phyloP scores from a whole-genome alignment of 2,329 filamentous ascomycete species.

The Xylariomycetidae sp. region DNA sequence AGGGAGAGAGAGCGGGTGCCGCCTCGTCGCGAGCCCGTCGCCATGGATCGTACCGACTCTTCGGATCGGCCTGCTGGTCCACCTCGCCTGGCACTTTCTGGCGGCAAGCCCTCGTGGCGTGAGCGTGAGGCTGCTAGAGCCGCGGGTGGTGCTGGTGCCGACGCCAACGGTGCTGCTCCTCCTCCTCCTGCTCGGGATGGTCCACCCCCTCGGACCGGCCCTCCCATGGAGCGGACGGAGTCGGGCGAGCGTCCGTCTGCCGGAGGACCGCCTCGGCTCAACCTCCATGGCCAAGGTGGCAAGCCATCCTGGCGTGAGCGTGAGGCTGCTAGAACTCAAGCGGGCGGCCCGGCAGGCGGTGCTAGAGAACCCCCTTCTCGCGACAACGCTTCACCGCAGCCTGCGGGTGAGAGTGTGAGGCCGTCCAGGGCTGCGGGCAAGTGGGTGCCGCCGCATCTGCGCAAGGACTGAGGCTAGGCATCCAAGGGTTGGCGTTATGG shows the following conservation, averaged over 20 bases:
- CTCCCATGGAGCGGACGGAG: conserved; percentile 20
- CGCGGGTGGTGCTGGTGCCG: conserved; percentile 18
- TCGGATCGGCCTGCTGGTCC: conserved; percentile 41
- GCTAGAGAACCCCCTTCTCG: neutral
- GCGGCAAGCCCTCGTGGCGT: conserved; percentile 51
- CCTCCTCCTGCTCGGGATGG: conserved; percentile 13
- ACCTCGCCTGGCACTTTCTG: conserved; percentile 49
- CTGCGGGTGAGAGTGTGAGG: conserved; percentile 40
- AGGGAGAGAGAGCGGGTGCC: conserved; percentile 43
- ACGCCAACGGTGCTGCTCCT: conserved; percentile 23
- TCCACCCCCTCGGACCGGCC: neutral
- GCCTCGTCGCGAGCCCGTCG: conserved; percentile 33
- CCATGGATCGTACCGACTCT: conserved; percentile 38
- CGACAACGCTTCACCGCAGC: conserved; percentile 11
- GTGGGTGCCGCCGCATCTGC: conserved; percentile 48
- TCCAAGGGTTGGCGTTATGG: conserved; percentile 23
- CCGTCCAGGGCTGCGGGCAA: conserved; percentile 50
- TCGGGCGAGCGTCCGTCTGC: conserved; percentile 18
- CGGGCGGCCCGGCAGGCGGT: conserved; percentile 19
- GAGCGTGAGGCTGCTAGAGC: conserved; percentile 39
- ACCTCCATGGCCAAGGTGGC: conserved; percentile 52
- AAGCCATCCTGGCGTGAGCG: conserved; percentile 71
- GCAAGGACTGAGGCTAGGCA: conserved; percentile 30
- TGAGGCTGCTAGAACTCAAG: conserved; percentile 44
- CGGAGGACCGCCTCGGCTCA: conserved; percentile 49